Evolutionary conservation across 768 basidiomycete genomes (phyloP), one percentile per base, ranked within the genome.

Genomic region (Boletus reticuloceps): DNA sequence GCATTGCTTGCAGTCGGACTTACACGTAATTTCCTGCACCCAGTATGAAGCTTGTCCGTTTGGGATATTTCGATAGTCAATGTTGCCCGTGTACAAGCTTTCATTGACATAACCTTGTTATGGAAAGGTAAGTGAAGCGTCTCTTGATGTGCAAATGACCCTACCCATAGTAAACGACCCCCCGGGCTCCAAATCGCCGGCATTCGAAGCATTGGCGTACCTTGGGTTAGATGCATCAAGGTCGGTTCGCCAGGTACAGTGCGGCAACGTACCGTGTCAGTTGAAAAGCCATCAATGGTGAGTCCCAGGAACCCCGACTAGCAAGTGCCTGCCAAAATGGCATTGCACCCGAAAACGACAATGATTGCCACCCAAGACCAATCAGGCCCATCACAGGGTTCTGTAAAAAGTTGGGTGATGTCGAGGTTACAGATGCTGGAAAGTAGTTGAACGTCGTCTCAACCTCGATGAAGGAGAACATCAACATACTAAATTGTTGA

Each of bases 121-220:
- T 48, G 1, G 11, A 41, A 51, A 20, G 5, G 19, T 62, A 20
- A 59, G 46, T 6, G 31, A 6, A 14, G 13, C 3, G 5, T 36
- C 25, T 44, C 39, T 40, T 5, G 1, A 12, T 12, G 16, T 14
- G 16, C 16, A 27, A 32, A 29, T 14, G 2, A 4, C 61, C 73
- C 46, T 66, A 79, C 89, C 89, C 77, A 91, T 79, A 0, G 80
- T 82, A 63, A 93, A 87, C 1, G 82, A 78, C 10, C 91, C 91
- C 64, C 91, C 91, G 39, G 81, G 80, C 64, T 89, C 86, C 38
- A 82, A 67, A 0, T 59, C 32, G 41, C 72, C 58, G 0, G 75
- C 76, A 5, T 60, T 37, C 4, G 75, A 64, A 14, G 71, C 76
- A 59, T 85, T 79, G 19, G 71, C 58, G 57, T 70, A 80, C 22